Evolutionary conservation across 78 protist genomes (phyloP), one percentile per base, ranked within the genome.

Genomic region (Tieghemostelium lacteum): DNA sequence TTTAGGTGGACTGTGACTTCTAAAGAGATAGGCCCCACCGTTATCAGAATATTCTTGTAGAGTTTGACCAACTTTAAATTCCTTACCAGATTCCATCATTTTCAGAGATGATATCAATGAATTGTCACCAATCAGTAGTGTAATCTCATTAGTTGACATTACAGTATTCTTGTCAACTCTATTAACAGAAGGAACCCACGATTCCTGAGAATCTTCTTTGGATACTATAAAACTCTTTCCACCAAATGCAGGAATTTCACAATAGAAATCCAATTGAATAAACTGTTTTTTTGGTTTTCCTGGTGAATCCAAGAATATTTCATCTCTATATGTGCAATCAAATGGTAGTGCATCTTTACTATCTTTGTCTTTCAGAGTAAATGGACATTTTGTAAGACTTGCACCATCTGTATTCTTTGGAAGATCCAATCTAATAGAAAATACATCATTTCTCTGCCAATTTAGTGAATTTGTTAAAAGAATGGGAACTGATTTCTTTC

Each of bases 1-100:
- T 45, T 45, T 10, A 10, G 50, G 19, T 22, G 26, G n/a, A 17
- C 33, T n/a, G 19, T 29, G 17, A 3, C n/a, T 50, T 31, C 63
- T 31, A 28, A 71, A 71, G 31, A 45, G 17, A 50, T 71, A 71
- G 26, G 77, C 77, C 28, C 77, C 77, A 71, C 77, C 77, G 50
- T 24, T 22, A 50, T 71, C 77, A 19, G 1, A 12, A 50, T 71
- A 71, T 0, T 33, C 20, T 3, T 50, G 20, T 7, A 71, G 5
- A 6, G 45, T 24, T 71, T 71, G 77, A 71, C 52, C n/a, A 10
- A 45, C n/a, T 45, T 14, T 14, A 45, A 14, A 10, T 10, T 45
- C 52, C n/a, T 14, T 10, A 45, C 52, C 52, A 10, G 6, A 14
- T 14, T 6, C 6, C n/a, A 14, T 45, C n/a, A 14, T 10, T 6